A percentile compares a stretch with the other conserved stretches of the same genome.
Conservation (phyloP, 2,329 filamentous ascomycete species). For the Whalleya microplaca region DNA sequence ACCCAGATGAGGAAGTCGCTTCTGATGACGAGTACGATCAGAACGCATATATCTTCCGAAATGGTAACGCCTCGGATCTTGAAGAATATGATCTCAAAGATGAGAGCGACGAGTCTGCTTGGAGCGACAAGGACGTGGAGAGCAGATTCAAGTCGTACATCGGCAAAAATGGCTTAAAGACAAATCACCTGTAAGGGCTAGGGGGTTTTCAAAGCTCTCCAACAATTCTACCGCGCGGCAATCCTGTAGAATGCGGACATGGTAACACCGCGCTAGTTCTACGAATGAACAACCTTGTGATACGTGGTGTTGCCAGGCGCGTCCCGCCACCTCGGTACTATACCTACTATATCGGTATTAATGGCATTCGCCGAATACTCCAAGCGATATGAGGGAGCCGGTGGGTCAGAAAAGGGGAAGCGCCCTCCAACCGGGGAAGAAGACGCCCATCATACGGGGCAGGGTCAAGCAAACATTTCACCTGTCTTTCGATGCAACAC, state of each 20-base stretch:
- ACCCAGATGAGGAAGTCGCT: slow-evolving; percentile 78
- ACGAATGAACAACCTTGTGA: neutral
- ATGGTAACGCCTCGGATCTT: slow-evolving; percentile 56
- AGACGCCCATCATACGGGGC: neutral
- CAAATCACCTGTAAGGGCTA: slow-evolving; percentile 31
- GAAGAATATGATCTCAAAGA: slow-evolving; percentile 55
- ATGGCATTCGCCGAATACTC: neutral
- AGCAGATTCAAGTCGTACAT: slow-evolving; percentile 39
- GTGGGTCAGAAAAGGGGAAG: neutral
- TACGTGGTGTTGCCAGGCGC: neutral
- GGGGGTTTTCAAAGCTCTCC: neutral
- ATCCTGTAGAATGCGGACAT: slow-evolving; percentile 2
- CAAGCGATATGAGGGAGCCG: neutral
- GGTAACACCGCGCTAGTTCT: neutral
- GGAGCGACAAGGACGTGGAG: slow-evolving; percentile 35
- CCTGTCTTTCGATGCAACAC: no score
- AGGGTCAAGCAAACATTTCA: neutral
- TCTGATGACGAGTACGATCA: slow-evolving; percentile 68
- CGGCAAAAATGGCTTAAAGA: slow-evolving; percentile 42
- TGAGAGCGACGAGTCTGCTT: slow-evolving; percentile 38
- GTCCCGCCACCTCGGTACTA: neutral
- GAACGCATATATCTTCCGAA: slow-evolving; percentile 59
- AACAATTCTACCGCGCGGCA: slow-evolving; percentile 21
- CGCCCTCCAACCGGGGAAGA: neutral
- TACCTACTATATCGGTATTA: neutral